Conservation (phyloP, 257 asterid genomes). For the Lithospermum erythrorhizon region DNA sequence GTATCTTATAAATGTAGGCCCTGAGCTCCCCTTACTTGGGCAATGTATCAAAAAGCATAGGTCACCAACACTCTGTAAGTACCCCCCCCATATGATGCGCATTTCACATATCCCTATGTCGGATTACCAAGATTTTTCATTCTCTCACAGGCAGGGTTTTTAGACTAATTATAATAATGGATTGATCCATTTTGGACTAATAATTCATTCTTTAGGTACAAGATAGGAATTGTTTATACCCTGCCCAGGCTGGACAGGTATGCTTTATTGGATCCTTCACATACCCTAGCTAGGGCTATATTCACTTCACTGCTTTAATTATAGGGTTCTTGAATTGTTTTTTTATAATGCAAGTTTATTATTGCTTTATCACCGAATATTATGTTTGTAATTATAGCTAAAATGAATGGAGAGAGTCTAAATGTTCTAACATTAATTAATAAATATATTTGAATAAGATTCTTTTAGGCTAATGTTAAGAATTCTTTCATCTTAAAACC, state of each 20-base stretch:
- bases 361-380: too few species aligned
- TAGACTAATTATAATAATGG: conserved; percentile 5
- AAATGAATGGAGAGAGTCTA: too few species aligned
- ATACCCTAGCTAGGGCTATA: neutral
- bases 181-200: conserved; percentile 5
- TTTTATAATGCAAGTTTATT: too few species aligned
- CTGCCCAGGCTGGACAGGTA: conserved; percentile 24
- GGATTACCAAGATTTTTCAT: conserved; percentile 20
- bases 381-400: too few species aligned
- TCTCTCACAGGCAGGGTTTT: conserved; percentile 22
- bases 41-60: conserved; percentile 31
- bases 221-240: conserved; percentile 31
- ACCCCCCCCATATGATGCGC: conserved; percentile 7
- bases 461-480: too few species aligned
- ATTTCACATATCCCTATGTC: conserved; percentile 44
- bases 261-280: conserved; percentile 59
- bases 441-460: too few species aligned
- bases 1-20: conserved; percentile 20
- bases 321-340: neutral
- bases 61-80: conserved; percentile 58
- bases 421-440: too few species aligned
- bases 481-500: too few species aligned
- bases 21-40: conserved; percentile 35
- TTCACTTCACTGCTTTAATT: neutral
- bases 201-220: conserved; percentile 22